Conservation (phyloP, 192 early-diverging fungal genomes). For the Pilaira anomala region DNA sequence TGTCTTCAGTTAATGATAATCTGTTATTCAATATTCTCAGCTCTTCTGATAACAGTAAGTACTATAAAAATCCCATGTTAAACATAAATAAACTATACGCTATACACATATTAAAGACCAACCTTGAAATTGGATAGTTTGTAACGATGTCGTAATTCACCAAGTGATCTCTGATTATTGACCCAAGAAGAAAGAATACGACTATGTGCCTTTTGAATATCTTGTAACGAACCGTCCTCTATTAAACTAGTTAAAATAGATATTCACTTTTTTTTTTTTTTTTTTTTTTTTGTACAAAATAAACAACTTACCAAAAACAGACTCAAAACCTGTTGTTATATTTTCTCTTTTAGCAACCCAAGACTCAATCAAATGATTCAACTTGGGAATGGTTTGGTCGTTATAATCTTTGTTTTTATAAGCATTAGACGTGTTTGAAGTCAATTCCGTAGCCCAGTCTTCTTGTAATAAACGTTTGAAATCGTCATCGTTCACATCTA, state of each 20-base stretch:
- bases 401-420: neutral
- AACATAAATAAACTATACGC: neutral
- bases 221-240: neutral
- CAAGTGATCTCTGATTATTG: neutral
- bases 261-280: too few relatives aligned
- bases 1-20: slow-evolving; percentile 4
- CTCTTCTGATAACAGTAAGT: slow-evolving; percentile 3
- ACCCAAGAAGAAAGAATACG: slow-evolving; percentile 3
- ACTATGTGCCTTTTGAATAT: neutral
- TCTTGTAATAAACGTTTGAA: slow-evolving; percentile 7
- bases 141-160: neutral
- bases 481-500: neutral
- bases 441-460: neutral
- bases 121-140: neutral
- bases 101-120: neutral
- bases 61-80: neutral
- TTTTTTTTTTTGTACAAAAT: neutral
- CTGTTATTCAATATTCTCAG: slow-evolving; percentile 4
- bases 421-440: neutral
- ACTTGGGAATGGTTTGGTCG: neutral
- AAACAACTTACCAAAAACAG: slow-evolving; percentile 1
- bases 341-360: neutral
- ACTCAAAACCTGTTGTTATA: neutral
- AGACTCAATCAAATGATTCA: neutral
- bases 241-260: neutral